Base-by-base conservation (phyloP, 2,329 filamentous ascomycete species). In the Colletotrichum ledebouriae region DNA sequence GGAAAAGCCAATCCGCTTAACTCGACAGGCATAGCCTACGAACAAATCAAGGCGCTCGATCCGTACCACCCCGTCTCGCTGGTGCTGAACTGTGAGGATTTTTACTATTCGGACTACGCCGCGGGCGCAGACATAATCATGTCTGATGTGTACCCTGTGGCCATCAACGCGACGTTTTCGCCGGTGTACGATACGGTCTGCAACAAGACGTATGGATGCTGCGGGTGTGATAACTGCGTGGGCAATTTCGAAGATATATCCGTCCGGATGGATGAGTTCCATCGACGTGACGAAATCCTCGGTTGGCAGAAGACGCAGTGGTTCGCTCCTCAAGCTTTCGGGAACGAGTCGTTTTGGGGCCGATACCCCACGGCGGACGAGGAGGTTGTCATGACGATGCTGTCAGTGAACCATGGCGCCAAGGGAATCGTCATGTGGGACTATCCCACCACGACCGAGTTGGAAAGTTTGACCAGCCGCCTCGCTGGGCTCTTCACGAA, bases 61-160 rank as follows among this genome's bases (percentile, higher is more conserved):
- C 85, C 85, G 0, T 90, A 90, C 76, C 88, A 90, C 76, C 87
- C 88, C 0, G 83, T 88, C 2, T 84, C 84, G 2, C 78, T 89
- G 4, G 85, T 84, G 2, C 81, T 90, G 50, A 90, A 90, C 77
- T 90, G 88, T 79, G 81, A 84, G 62, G 85, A 90, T 76, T 90
- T 87, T 77, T 84, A 89, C 76, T 90, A 87, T 74, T 76, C 77
- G 2, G 76, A 84, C 12, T 90, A 90, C 78, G 79, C 83, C 0
- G 74, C 77, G 2, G 86, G 85, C 17, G 83, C 85, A 4, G 88
- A 90, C 73, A 84, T 90, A 71, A 76, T 90, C 70, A 86, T 90
- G 80, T 82, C 83, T 34, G 88, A 90, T 72, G 82, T 83, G 0
- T 90, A 90, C 74, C 87, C 88, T 0, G 82, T 90, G 68, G 86